Base-by-base conservation (phyloP, 768 basidiomycete genomes). In the Clavulina sp. region DNA sequence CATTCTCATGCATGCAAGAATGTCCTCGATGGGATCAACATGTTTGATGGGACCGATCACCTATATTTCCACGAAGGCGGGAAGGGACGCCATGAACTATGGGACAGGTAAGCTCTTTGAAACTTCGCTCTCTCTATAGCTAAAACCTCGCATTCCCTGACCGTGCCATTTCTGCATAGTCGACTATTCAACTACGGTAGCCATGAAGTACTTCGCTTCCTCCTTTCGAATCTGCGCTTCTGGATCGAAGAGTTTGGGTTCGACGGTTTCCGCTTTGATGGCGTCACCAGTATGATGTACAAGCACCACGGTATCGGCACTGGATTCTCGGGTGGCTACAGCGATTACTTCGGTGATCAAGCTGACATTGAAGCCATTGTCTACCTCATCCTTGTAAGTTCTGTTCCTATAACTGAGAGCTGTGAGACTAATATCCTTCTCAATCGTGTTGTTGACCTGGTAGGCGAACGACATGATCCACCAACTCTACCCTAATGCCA, bases 201-300 rank as follows among this genome's bases (percentile, higher is more conserved):
- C 49, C 89, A 96, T 62, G 95, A 99, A 66, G 95, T 97, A 30
- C 65, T 96, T 30, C 75, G 95, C 23, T 99, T 99, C 73, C 69
- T 99, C 52, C 69, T 97, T 57, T 92, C 89, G 63, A 99, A 99
- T 64, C 68, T 97, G 43, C 78, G 93, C 21, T 99, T 81, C 72
- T 99, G 81, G 71, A 77, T 97, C 66, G 93, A 99, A 54, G 84
- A 87, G 61, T 99, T 84, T 66, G 76, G 75, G 58, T 96, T 99
- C 63, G 95, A 97, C 60, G 95, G 95, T 7, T 99, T 96, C 76
- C 72, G 95, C 40, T 99, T 99, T 62, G 95, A 99, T 58, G 95
- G 95, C 26, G 95, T 99, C 46, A 99, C 95, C 3, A 92, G 88
- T 62, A 97, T 97, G 93, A 92, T 99, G 88, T 99, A 96, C 68